Evolutionary conservation across 2,329 filamentous ascomycete species (phyloP).

Genomic region (Colletotrichum sp.): DNA sequence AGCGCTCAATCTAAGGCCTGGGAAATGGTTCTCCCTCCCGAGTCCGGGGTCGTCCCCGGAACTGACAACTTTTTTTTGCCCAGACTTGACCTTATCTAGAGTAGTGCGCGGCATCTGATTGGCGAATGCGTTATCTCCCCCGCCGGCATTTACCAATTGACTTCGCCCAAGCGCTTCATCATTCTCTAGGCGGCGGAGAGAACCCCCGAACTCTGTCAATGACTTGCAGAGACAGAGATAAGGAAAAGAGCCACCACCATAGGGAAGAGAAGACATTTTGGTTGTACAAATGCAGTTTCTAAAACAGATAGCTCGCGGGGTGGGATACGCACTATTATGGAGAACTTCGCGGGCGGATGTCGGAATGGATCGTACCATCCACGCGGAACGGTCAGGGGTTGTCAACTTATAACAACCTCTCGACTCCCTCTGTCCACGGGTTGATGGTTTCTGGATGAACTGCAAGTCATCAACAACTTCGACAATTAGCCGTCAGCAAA

Average conservation of each 20-base stretch:
- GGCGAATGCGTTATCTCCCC: constrained; percentile 12
- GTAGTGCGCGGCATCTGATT: neutral
- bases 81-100: constrained; percentile 2
- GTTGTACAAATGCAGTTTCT: constrained; percentile 16
- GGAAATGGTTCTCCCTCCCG: constrained; percentile 10
- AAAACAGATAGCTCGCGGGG: constrained; percentile 15
- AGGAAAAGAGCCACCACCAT: neutral
- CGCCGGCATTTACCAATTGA: constrained; percentile 16
- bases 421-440: neutral
- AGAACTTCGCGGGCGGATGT: neutral
- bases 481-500: neutral
- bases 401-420: neutral
- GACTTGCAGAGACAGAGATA: neutral
- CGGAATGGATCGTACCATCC: constrained; percentile 13
- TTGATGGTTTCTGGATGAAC: neutral
- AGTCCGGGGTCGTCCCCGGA: constrained; percentile 14
- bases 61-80: neutral
- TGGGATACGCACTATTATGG: neutral
- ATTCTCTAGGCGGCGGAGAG: neutral
- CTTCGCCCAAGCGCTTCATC: neutral
- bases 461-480: neutral
- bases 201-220: neutral
- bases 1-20: neutral
- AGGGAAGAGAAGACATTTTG: neutral
- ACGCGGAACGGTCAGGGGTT: neutral